Conservation (phyloP, 1,139 yeast genomes). For the Kurtzmaniella natalensis region DNA sequence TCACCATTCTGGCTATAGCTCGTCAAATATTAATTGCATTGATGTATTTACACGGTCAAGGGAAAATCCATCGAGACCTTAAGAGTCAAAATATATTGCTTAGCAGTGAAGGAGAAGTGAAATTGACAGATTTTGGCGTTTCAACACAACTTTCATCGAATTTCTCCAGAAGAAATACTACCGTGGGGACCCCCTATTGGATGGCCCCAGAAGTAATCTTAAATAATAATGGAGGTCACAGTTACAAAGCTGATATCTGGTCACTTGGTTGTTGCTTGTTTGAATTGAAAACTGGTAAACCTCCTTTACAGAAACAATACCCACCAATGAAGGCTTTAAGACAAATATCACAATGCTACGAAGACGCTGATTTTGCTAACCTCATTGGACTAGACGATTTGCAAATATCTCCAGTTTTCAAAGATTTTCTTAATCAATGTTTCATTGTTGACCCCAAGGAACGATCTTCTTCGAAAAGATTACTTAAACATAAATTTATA, state of each 20-base stretch:
- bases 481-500: slow-evolving; percentile 62
- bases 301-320: slow-evolving; percentile 69
- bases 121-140: slow-evolving; percentile 94
- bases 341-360: slow-evolving; percentile 38
- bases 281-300: slow-evolving; percentile 78
- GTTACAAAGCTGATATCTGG: slow-evolving; percentile 92
- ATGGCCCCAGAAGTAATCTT: slow-evolving; percentile 97
- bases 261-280: slow-evolving; percentile 89
- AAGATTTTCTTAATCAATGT: slow-evolving; percentile 63
- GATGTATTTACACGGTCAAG: slow-evolving; percentile 66
- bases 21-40: slow-evolving; percentile 64
- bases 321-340: slow-evolving; percentile 75
- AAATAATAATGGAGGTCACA: slow-evolving; percentile 73
- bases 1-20: slow-evolving; percentile 52
- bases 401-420: slow-evolving; percentile 24
- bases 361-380: slow-evolving; percentile 28
- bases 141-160: slow-evolving; percentile 82
- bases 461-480: slow-evolving; percentile 54
- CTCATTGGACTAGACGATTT: slow-evolving; percentile 26
- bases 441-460: slow-evolving; percentile 56
- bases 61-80: slow-evolving; percentile 82
- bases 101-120: slow-evolving; percentile 70
- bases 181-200: slow-evolving; percentile 98
- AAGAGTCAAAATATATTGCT: slow-evolving; percentile 80
- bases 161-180: slow-evolving; percentile 75